Conservation (phyloP, 208 protist genomes). For the Trypanosoma platydactyli region DNA sequence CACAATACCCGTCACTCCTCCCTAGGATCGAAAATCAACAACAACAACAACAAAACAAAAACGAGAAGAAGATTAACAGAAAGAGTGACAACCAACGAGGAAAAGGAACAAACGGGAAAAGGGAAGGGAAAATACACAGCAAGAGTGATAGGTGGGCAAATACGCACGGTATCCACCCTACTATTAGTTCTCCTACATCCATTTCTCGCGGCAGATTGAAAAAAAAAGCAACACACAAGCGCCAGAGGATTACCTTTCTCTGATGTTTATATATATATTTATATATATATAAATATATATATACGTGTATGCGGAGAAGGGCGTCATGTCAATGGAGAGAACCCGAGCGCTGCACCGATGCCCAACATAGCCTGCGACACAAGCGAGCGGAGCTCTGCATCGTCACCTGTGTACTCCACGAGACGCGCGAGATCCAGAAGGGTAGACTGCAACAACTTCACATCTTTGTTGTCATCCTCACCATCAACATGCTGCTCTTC, state of each 20-base stretch:
- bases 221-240: background rate
- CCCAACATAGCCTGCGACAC: conserved; percentile 26
- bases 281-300: conserved; percentile 3
- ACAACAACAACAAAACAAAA: conserved; percentile 14
- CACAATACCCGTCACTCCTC: too few species aligned
- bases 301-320: too few species aligned
- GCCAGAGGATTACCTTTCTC: background rate
- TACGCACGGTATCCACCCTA: too few species aligned
- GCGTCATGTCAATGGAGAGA: background rate
- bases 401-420: conserved; percentile 25
- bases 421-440: conserved; percentile 22
- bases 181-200: too few species aligned
- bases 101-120: conserved; percentile 17
- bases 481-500: background rate
- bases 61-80: conserved; percentile 5
- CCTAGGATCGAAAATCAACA: too few species aligned
- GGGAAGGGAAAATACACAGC: background rate
- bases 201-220: conserved; percentile 6
- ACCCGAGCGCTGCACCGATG: conserved; percentile 22
- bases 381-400: conserved; percentile 14
- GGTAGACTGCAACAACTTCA: conserved; percentile 9
- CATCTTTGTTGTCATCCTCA: background rate
- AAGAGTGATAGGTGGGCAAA: too few species aligned
- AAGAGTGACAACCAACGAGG: background rate
- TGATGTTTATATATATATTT: background rate